Conservation (phyloP, 331 rosid genomes). For the Malus hybrid region DNA sequence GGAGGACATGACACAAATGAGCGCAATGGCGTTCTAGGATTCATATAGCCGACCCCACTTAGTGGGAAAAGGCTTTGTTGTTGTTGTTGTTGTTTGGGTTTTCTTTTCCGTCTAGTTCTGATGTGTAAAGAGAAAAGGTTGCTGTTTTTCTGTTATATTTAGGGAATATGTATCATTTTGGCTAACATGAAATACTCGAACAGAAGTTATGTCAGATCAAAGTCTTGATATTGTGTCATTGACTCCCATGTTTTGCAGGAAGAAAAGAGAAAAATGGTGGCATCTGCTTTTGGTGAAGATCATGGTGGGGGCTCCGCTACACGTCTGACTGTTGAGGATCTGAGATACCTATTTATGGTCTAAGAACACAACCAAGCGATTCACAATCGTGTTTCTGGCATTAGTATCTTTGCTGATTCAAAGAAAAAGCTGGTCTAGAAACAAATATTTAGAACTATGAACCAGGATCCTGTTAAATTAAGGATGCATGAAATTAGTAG, state of each 20-base stretch:
- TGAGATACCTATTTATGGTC: constrained; percentile 92
- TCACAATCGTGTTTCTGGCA: background rate
- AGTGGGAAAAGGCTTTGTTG: too few relatives aligned
- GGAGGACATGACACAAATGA: too few relatives aligned
- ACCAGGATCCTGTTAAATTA: constrained; percentile 3
- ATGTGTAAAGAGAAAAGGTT: background rate
- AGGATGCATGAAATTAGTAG: background rate
- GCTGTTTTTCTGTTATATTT: background rate
- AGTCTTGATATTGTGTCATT: background rate
- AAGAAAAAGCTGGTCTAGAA: constrained; percentile 1
- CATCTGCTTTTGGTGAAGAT: constrained; percentile 98
- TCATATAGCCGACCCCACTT: too few relatives aligned
- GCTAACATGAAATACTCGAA: background rate
- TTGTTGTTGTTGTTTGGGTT: too few relatives aligned
- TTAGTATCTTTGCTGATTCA: constrained; percentile 6
- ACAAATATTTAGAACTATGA: background rate
- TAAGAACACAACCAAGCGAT: constrained; percentile 21
- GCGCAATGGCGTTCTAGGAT: too few relatives aligned
- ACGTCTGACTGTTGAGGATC: constrained; percentile 93
- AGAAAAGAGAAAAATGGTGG: constrained; percentile 96
- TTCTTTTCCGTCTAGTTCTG: constrained; percentile 10
- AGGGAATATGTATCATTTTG: background rate
- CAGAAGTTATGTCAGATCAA: background rate
- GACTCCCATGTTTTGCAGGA: constrained; percentile 49
- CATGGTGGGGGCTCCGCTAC: constrained; percentile 61